Percentiles rank a stretch among this genome's conserved stretches.
phyloP scores from a whole-genome alignment of 257 asterid genomes.

The Cinchona pubescens region DNA sequence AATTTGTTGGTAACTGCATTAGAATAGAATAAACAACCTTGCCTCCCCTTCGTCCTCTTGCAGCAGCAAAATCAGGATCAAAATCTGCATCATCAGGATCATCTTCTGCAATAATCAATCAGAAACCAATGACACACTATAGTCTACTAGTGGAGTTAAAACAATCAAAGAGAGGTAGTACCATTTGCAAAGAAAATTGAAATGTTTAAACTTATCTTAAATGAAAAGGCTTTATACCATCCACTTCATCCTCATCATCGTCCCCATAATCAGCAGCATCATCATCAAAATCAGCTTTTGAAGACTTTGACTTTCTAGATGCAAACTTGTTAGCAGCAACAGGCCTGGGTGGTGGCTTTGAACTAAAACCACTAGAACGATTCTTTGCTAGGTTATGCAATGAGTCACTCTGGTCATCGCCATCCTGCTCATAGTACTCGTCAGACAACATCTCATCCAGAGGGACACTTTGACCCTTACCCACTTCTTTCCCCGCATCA shows the following conservation, averaged over 20 bases:
- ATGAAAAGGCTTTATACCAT: slow-evolving; percentile 27
- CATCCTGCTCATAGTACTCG: slow-evolving; percentile 97
- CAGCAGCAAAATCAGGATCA: slow-evolving; percentile 70
- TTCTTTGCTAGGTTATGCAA: slow-evolving; percentile 51
- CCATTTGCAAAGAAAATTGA: background rate
- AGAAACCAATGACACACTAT: slow-evolving; percentile 8
- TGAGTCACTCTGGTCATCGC: slow-evolving; percentile 74
- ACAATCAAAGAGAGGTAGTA: background rate
- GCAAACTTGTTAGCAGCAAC: slow-evolving; percentile 38
- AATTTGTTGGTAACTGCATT: background rate
- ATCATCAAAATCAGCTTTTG: slow-evolving; percentile 45
- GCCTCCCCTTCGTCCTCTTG: slow-evolving; percentile 47
- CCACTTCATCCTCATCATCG: slow-evolving; percentile 53
- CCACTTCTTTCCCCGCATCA: slow-evolving; percentile 41
- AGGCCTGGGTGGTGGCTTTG: slow-evolving; percentile 46
- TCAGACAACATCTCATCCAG: slow-evolving; percentile 95
- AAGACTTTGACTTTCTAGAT: slow-evolving; percentile 53
- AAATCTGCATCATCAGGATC: slow-evolving; percentile 95
- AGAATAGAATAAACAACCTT: slow-evolving; percentile 47
- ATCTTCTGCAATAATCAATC: slow-evolving; percentile 62
- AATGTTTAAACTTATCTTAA: too few species aligned
- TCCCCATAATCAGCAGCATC: slow-evolving; percentile 57
- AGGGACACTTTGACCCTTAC: slow-evolving; percentile 58
- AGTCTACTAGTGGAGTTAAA: background rate
- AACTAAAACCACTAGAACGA: slow-evolving; percentile 48